Conservation (phyloP, 1,284 basidiomycete genomes). For the Xanthoconium separans region DNA sequence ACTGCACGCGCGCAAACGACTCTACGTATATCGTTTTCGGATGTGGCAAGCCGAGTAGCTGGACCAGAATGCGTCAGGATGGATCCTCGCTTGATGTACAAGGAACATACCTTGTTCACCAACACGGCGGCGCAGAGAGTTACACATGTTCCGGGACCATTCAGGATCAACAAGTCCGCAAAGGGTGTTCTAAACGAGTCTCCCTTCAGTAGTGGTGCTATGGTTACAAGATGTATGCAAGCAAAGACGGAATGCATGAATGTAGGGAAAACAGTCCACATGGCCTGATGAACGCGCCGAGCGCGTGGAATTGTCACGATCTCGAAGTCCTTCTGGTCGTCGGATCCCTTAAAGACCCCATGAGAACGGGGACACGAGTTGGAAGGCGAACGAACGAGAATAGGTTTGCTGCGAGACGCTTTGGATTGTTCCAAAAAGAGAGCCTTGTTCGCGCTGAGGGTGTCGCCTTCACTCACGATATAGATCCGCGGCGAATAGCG, state of each 20-base stretch:
- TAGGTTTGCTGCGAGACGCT: constrained; percentile 13
- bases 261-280: constrained; percentile 66
- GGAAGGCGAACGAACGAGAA: constrained; percentile 17
- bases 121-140: constrained; percentile 74
- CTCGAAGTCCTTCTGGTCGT: constrained; percentile 35
- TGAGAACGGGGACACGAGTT: constrained; percentile 10
- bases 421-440: constrained; percentile 57
- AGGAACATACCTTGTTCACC: constrained; percentile 66
- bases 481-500: constrained; percentile 82
- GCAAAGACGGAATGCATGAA: constrained; percentile 58
- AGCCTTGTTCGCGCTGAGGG: constrained; percentile 75
- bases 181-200: constrained; percentile 38
- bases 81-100: neutral
- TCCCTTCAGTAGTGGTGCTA: constrained; percentile 43
- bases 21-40: constrained; percentile 89
- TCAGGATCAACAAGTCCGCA: constrained; percentile 83
- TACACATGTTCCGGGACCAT: constrained; percentile 95
- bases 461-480: constrained; percentile 81
- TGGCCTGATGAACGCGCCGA: constrained; percentile 77
- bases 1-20: constrained; percentile 87
- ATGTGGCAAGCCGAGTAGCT: constrained; percentile 76
- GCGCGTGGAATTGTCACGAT: constrained; percentile 81
- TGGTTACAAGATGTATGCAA: constrained; percentile 57
- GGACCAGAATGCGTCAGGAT: constrained; percentile 10
- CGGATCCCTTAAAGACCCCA: constrained; percentile 12